Percentiles rank a stretch among this genome's conserved stretches.
Evolutionary conservation across 2,329 filamentous ascomycete species (phyloP).

Genomic region (Penicillium freii): DNA sequence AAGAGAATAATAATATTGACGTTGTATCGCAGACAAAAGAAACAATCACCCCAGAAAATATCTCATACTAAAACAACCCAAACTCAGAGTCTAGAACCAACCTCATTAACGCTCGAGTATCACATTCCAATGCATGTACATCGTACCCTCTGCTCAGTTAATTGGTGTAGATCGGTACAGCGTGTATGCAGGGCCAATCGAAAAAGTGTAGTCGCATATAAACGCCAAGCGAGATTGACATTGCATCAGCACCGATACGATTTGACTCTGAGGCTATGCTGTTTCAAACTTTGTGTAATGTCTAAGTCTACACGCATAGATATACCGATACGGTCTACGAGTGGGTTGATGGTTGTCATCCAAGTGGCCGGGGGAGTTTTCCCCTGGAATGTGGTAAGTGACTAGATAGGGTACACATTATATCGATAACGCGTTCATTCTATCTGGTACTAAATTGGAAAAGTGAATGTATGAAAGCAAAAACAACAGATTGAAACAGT

Average conservation of each 20-base stretch:
- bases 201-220: not conserved
- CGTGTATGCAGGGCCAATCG: not conserved
- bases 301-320: slow-evolving; percentile 7
- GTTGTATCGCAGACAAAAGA: not conserved
- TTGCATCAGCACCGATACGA: not conserved
- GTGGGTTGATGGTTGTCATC: not conserved
- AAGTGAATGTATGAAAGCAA: not conserved
- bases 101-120: slow-evolving; percentile 2
- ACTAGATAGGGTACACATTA: not conserved
- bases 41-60: not conserved
- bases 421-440: not conserved
- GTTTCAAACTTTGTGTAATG: not conserved
- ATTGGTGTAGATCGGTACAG: not conserved
- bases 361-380: slow-evolving; percentile 1
- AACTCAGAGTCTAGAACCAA: slow-evolving; percentile 5
- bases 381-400: slow-evolving; percentile 9
- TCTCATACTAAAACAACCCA: not conserved
- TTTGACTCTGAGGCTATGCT: not conserved
- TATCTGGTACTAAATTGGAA: not conserved
- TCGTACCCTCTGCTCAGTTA: not conserved
- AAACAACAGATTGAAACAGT: not conserved
- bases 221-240: not conserved
- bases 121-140: slow-evolving; percentile 28
- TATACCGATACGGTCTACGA: slow-evolving; percentile 6
- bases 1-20: not conserved